Conservation (phyloP, 805 yeast genomes). For the Millerago galiae region DNA sequence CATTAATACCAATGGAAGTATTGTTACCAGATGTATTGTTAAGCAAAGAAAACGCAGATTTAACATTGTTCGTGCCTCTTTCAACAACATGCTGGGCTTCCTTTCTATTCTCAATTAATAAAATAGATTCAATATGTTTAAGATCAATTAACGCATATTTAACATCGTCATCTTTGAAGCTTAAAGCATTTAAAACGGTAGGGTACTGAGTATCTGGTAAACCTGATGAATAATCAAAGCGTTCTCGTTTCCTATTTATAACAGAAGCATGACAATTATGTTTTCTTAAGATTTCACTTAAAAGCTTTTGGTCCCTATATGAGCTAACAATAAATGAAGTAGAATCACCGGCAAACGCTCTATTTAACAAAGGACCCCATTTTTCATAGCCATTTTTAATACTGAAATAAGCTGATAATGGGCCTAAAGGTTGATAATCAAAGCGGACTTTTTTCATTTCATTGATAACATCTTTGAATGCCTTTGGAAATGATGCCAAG, state of each 20-base stretch:
- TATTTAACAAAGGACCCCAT: slow-evolving; percentile 61
- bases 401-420: slow-evolving; percentile 58
- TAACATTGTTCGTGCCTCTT: slow-evolving; percentile 32
- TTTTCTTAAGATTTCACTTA: slow-evolving; percentile 30
- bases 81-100: slow-evolving; percentile 44
- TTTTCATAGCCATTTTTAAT: slow-evolving; percentile 45
- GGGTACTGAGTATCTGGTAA: slow-evolving; percentile 35
- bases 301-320: slow-evolving; percentile 46
- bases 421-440: slow-evolving; percentile 64
- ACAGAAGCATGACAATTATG: slow-evolving; percentile 34
- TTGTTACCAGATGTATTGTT: slow-evolving; percentile 39
- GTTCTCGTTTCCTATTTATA: slow-evolving; percentile 48
- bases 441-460: slow-evolving; percentile 28
- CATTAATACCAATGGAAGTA: slow-evolving; percentile 31
- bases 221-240: slow-evolving; percentile 44
- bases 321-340: slow-evolving; percentile 64
- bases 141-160: slow-evolving; percentile 60
- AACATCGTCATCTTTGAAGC: slow-evolving; percentile 46
- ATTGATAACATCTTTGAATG: slow-evolving; percentile 1
- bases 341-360: slow-evolving; percentile 41
- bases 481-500: slow-evolving; percentile 2
- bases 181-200: slow-evolving; percentile 56
- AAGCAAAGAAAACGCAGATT: slow-evolving; percentile 35
- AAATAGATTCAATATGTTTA: slow-evolving; percentile 49
- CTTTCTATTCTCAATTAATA: slow-evolving; percentile 44